A percentile compares a stretch with the other conserved stretches of the same genome.
These are phyloP conservation scores for Debaryomycetaceae sp. DNA, from an alignment of 1,139 yeast species.

Conservation along the genomic window DNA sequence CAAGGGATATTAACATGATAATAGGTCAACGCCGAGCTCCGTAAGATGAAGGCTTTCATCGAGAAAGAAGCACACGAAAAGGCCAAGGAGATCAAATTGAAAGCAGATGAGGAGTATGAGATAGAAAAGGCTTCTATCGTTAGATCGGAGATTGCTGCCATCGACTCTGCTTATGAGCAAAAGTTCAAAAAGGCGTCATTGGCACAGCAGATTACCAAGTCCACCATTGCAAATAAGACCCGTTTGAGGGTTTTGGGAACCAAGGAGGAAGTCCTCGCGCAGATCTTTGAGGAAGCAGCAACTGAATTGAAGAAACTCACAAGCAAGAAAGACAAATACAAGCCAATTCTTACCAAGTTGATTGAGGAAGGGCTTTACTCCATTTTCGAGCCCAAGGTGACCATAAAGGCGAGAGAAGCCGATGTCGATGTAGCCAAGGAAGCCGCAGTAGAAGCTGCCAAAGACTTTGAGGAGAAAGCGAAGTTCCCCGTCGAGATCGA, in stretches of 20 bases:
- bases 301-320: slow-evolving; percentile 56
- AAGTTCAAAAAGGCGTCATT: slow-evolving; percentile 88
- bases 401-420: slow-evolving; percentile 63
- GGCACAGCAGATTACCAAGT: slow-evolving; percentile 92
- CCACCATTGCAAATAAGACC: slow-evolving; percentile 92
- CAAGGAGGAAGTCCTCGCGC: slow-evolving; percentile 76
- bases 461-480: slow-evolving; percentile 58
- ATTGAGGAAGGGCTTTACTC: slow-evolving; percentile 80
- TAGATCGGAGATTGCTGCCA: slow-evolving; percentile 84
- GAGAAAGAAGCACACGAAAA: slow-evolving; percentile 98
- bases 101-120: slow-evolving; percentile 98
- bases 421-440: slow-evolving; percentile 66
- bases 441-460: slow-evolving; percentile 60
- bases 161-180: slow-evolving; percentile 76
- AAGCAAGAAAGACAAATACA: slow-evolving; percentile 50
- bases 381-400: slow-evolving; percentile 66
- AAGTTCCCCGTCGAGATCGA: slow-evolving; percentile 46
- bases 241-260: slow-evolving; percentile 86
- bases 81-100: slow-evolving; percentile 91
- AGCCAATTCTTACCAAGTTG: slow-evolving; percentile 67
- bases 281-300: slow-evolving; percentile 70
- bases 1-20: slow-evolving; percentile 6
- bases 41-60: slow-evolving; percentile 98
- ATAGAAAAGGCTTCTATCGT: slow-evolving; percentile 95
- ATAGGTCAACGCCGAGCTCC: slow-evolving; percentile 90